A percentile compares a stretch with the other conserved stretches of the same genome.
Evolutionary conservation across 371 early-diverging fungal genomes (phyloP).

Genomic region (Rhizopus arrhizus): DNA sequence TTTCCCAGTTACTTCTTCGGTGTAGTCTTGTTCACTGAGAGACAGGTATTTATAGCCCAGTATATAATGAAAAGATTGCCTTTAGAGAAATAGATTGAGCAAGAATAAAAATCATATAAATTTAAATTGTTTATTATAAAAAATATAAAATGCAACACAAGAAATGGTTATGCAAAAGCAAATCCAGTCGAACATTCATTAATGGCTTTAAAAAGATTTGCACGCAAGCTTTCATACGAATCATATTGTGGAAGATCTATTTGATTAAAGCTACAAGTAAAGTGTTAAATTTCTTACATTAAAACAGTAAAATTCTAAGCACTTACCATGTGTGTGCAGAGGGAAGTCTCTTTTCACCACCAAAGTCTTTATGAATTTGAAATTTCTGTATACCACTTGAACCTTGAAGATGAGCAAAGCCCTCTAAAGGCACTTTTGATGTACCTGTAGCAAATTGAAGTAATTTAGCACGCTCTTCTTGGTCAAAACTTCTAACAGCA

Average conservation of each 20-base stretch:
- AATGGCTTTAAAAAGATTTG: slow-evolving; percentile 87
- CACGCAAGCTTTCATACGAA: slow-evolving; percentile 89
- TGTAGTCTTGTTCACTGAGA: too few species aligned
- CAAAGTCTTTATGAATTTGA: slow-evolving; percentile 97
- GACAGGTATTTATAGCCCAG: too few species aligned
- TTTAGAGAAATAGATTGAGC: too few species aligned
- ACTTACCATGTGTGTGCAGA: slow-evolving; percentile 97
- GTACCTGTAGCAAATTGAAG: slow-evolving; percentile 99
- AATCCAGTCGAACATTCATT: slow-evolving; percentile 96
- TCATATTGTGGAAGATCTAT: slow-evolving; percentile 96
- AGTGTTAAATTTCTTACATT: background rate
- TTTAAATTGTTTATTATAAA: too few species aligned
- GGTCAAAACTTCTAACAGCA: slow-evolving; percentile 95
- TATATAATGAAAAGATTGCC: too few species aligned
- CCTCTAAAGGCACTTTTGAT: slow-evolving; percentile 96
- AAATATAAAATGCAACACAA: too few species aligned
- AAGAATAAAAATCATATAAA: too few species aligned
- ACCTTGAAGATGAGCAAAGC: slow-evolving; percentile 94
- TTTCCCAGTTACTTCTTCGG: too few species aligned
- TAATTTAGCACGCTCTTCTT: slow-evolving; percentile 96
- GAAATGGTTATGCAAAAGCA: slow-evolving; percentile 72
- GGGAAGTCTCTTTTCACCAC: slow-evolving; percentile 86
- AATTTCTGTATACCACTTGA: slow-evolving; percentile 95
- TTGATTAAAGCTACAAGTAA: slow-evolving; percentile 89
- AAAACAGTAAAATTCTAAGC: background rate